Percentiles rank a stretch among this genome's conserved stretches.
These are phyloP conservation scores for Oryza nivara DNA, from an alignment of 176 grass and related monocot genomes.

Conservation along the genomic window DNA sequence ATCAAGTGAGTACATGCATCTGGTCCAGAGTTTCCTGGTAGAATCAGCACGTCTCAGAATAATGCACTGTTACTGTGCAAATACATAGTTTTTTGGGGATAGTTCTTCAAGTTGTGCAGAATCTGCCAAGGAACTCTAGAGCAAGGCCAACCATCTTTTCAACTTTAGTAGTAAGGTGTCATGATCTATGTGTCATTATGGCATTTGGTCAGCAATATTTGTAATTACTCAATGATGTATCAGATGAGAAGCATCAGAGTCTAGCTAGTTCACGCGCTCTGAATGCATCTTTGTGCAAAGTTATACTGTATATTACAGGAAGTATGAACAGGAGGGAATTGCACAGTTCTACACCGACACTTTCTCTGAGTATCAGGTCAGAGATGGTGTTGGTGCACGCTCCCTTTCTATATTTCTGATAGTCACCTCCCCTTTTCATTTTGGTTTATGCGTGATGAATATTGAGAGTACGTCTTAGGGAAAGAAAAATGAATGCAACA, in stretches of 20 bases:
- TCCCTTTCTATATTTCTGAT: conserved; percentile 29
- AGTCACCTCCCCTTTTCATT: conserved; percentile 16
- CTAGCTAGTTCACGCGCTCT: conserved; percentile 18
- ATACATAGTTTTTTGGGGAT: conserved; percentile 31
- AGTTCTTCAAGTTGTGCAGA: conserved; percentile 26
- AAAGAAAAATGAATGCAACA: neutral
- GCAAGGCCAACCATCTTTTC: neutral
- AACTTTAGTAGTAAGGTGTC: conserved; percentile 3
- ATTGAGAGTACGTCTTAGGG: neutral
- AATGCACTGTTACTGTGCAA: conserved; percentile 32
- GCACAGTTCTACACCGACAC: conserved; percentile 25
- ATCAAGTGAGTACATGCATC: conserved; percentile 37
- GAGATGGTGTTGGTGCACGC: conserved; percentile 35
- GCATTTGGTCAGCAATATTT: conserved; percentile 1
- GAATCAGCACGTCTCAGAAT: conserved; percentile 31
- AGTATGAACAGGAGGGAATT: conserved; percentile 1
- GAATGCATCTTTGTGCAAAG: conserved; percentile 7
- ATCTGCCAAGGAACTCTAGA: conserved; percentile 2
- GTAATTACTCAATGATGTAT: conserved; percentile 19
- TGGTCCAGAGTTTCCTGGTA: conserved; percentile 34
- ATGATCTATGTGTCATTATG: neutral
- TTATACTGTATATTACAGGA: conserved; percentile 1
- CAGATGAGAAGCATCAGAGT: conserved; percentile 8
- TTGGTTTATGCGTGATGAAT: conserved; percentile 42
- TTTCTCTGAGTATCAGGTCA: neutral